Percentiles rank a stretch among this genome's conserved stretches.
phyloP scores from a whole-genome alignment of 208 protist species.

The Acanthamoeba culbertsoni region DNA sequence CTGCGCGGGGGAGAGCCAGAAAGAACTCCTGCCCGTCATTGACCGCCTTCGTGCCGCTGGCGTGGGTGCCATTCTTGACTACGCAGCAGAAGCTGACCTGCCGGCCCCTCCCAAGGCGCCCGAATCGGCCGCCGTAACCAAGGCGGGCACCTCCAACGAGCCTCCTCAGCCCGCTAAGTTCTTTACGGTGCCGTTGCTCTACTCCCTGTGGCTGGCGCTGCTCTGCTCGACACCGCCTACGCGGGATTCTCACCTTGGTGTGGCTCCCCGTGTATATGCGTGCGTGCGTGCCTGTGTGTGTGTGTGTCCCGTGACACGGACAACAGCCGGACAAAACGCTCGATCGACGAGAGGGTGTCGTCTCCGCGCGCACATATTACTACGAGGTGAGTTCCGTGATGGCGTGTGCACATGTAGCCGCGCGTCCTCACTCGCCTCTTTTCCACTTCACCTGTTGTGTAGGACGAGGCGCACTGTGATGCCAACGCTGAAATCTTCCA shows the following conservation, averaged over 20 bases:
- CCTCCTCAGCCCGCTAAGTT: no score
- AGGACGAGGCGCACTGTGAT: constrained; percentile 80
- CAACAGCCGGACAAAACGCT: constrained; percentile 59
- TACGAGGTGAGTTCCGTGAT: constrained; percentile 53
- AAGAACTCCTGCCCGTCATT: constrained; percentile 87
- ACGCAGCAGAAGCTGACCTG: constrained; percentile 91
- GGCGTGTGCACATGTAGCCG: not conserved
- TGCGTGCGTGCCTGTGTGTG: not conserved
- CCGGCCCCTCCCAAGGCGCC: constrained; percentile 41
- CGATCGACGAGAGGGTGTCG: constrained; percentile 33
- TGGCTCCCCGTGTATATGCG: not conserved
- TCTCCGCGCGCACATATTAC: constrained; percentile 78
- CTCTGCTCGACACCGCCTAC: not conserved
- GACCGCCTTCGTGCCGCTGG: constrained; percentile 81
- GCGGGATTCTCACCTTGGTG: no score
- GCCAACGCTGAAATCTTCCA: constrained; percentile 92
- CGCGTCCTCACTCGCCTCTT: not conserved
- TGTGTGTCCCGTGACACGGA: not conserved
- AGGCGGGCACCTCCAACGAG: not conserved
- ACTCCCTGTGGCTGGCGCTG: no score
- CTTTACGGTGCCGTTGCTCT: constrained; percentile 68
- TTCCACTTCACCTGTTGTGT: not conserved
- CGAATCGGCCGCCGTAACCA: not conserved
- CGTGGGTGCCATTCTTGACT: constrained; percentile 93
- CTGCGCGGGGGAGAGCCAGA: constrained; percentile 91